Percentiles rank a stretch among this genome's conserved stretches.
These are phyloP conservation scores for Magnolia officinalis DNA, from an alignment of 164 flowering plant species.

Conservation along the genomic window DNA sequence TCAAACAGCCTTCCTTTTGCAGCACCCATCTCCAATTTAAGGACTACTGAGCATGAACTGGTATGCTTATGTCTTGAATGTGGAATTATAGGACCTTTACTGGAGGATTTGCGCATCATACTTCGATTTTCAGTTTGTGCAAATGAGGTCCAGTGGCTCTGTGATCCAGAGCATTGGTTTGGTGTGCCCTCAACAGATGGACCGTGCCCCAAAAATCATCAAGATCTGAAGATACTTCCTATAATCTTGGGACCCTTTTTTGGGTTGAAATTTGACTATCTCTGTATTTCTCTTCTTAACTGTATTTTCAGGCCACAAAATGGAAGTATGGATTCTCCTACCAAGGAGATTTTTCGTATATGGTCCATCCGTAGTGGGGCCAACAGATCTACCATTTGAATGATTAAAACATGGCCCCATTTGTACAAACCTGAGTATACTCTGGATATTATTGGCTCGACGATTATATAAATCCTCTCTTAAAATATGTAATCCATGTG, in stretches of 20 bases:
- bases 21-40: constrained; percentile 46
- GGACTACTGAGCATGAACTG: constrained; percentile 59
- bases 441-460: no score
- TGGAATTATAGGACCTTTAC: not conserved
- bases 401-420: no score
- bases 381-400: no score
- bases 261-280: no score
- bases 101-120: not conserved
- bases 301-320: no score
- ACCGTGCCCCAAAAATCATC: not conserved
- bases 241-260: not conserved
- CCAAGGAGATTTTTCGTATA: no score
- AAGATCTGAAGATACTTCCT: not conserved
- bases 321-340: no score
- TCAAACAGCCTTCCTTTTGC: constrained; percentile 55
- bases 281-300: no score
- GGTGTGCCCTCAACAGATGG: not conserved
- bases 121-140: not conserved
- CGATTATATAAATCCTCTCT: not conserved
- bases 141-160: not conserved
- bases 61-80: constrained; percentile 23
- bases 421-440: no score
- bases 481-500: not conserved
- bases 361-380: no score
- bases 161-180: not conserved